Base-by-base conservation (phyloP, 345 rosid species). In the Geranium brycei region DNA sequence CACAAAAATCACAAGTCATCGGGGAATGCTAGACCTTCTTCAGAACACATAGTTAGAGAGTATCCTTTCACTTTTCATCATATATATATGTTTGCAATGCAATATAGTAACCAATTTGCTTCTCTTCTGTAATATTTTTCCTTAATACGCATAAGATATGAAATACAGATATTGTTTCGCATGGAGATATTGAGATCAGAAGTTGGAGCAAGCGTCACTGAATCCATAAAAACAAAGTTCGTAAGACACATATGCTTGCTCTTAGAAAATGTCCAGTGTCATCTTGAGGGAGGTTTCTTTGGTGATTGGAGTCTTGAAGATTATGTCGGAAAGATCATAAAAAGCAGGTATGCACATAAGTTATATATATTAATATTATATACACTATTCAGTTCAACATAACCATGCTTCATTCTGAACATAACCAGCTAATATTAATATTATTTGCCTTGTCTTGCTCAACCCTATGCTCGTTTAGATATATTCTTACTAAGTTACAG, bases 231-330 rank as follows among this genome's bases (percentile, higher is more conserved):
- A 64, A 85, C 80, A 70, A 93, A 85, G 76, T 88, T 88, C 71
- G 85, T 85, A 19, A 88, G 81, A 78, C 87, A 93, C 60, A 88
- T 93, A 62, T 85, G 96, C 85, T 68, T 64, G 62, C 78, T 87
- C 57, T 67, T 93, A 57, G 97, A 90, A 77, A 76, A 79, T 68
- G 80, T 90, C 51, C 97, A 83, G 60, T 88, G 89, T 69, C 86
- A 84, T 71, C 80, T 90, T 57, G 85, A 87, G 61, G 92, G 95
- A 58, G 96, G 90, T 57, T 90, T 90, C 79, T 93, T 93, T 64
- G 90, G 92, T 58, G 95, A 90, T 64, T 90, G 97, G 99, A 90
- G 85, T 78, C 87, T 93, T 66, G 85, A 84, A 64, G 79, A 80
- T 70, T 93, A 93, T 69, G 88, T 87, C 58, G 91, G 62, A 67